Evolutionary conservation across 2,329 filamentous ascomycete species (phyloP), one percentile per base, ranked within the genome.

Genomic region (Escovopsis sp.): DNA sequence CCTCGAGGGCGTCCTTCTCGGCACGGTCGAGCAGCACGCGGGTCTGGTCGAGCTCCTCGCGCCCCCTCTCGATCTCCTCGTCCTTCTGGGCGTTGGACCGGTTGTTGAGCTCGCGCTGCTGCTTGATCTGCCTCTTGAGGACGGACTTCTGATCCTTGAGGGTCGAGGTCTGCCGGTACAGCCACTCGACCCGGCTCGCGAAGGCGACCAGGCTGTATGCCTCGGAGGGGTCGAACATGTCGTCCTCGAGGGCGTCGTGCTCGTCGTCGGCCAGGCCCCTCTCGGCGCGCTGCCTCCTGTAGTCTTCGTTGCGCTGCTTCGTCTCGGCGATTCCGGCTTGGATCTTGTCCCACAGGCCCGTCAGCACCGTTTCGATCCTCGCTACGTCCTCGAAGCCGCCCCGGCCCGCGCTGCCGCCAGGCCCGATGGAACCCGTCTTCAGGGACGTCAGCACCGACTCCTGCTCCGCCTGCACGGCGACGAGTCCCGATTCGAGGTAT

Each of bases 51-150:
- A 83, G 55, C 49, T 80, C 71, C 13, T 72, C 68, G 41, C 70
- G 65, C 51, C 74, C 77, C 38, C 66, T 58, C 20, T 71, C 65
- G n/a, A 84, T 58, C 47, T 82, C 74, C 34, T 71, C 71, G 50
- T 82, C 79, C 53, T 79, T 76, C 46, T 79, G 72, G 15, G 74
- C 69, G 49, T 94, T 86, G 1, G 85, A 87, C 55, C 88, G 88
- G 64, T 72, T 87, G 62, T 94, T 94, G 43, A 95, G 72, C 55
- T 94, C 86, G 44, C 88, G 82, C 62, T 96, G 89, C 57, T 96
- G 88, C 63, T 94, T 89, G 53, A 95, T 89, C 58, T 96, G 88
- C 35, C 87, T 78, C 53, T 89, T 82, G 8, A 96, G 71, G 16
- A 94, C 88, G 39, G 78, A 76, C 57, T 94, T 93, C 57, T 96